These are phyloP conservation scores for Scytalidium lignicola DNA, from an alignment of 2,329 filamentous ascomycete species.

Conservation along the genomic window DNA sequence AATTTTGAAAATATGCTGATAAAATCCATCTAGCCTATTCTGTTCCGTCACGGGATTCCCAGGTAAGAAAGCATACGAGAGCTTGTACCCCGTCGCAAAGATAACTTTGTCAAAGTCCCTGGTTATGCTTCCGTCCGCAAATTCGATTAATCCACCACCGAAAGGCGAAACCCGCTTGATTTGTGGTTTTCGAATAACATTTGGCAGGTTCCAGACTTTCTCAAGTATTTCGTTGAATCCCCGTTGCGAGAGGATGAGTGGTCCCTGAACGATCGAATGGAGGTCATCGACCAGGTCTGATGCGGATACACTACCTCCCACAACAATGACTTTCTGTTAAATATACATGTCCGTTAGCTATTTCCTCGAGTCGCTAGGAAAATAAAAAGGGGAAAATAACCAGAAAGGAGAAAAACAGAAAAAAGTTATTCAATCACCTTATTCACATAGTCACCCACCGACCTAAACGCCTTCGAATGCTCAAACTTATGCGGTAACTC, in stretches of 20 bases:
- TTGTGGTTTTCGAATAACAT: conserved; percentile 31
- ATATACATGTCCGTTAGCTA: too few relatives aligned
- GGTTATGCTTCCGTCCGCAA: conserved; percentile 48
- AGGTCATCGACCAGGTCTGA: conserved; percentile 54
- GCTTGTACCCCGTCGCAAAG: conserved; percentile 60
- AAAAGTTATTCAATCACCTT: conserved; percentile 27
- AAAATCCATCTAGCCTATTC: conserved; percentile 48
- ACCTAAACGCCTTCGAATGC: conserved; percentile 69
- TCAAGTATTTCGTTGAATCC: background rate
- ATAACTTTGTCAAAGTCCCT: conserved; percentile 53
- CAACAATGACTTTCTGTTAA: conserved; percentile 42
- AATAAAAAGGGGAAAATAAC: too few relatives aligned
- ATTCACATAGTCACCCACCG: conserved; percentile 48
- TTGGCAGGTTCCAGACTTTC: conserved; percentile 1
- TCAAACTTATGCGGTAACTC: conserved; percentile 45
- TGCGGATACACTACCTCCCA: conserved; percentile 58
- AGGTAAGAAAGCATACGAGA: conserved; percentile 53
- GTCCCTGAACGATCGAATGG: conserved; percentile 30
- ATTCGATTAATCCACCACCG: conserved; percentile 34
- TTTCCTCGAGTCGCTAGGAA: too few relatives aligned
- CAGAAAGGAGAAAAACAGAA: too few relatives aligned
- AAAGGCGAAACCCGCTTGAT: conserved; percentile 35
- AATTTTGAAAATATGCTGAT: conserved; percentile 50
- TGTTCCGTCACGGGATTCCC: conserved; percentile 33
- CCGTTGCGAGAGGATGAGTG: background rate